These are phyloP conservation scores for Choricystis sp. DNA, from an alignment of 139 green algal genomes.

Conservation along the genomic window DNA sequence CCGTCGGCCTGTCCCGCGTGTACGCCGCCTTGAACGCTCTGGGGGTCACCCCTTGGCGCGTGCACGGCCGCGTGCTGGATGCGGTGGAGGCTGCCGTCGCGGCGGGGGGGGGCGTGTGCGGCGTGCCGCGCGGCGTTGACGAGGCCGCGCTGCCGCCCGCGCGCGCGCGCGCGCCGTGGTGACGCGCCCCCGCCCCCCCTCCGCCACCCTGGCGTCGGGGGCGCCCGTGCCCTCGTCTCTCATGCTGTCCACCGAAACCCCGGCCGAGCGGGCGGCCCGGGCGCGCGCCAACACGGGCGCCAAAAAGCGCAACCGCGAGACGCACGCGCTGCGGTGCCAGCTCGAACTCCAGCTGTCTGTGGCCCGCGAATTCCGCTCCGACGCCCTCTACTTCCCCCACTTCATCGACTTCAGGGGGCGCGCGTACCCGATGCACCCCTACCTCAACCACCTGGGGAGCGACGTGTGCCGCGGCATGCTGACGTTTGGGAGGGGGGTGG, in stretches of 20 bases:
- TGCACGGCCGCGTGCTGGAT: slow-evolving; percentile 39
- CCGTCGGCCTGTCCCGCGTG: slow-evolving; percentile 11
- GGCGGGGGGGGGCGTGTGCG: slow-evolving; percentile 15
- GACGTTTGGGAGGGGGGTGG: slow-evolving; percentile 47
- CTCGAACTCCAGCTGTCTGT: slow-evolving; percentile 33
- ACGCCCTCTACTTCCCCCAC: slow-evolving; percentile 72
- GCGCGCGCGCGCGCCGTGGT: slow-evolving; percentile 5
- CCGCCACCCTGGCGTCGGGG: slow-evolving; percentile 6
- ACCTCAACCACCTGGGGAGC: slow-evolving; percentile 86
- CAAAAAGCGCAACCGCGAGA: slow-evolving; percentile 35
- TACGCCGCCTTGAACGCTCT: slow-evolving; percentile 69
- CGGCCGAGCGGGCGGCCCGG: slow-evolving; percentile 4
- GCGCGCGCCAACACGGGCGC: slow-evolving; percentile 2
- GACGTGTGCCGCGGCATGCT: slow-evolving; percentile 77
- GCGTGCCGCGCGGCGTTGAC: slow-evolving; percentile 9
- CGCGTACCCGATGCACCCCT: slow-evolving; percentile 86
- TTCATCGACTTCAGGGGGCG: slow-evolving; percentile 88
- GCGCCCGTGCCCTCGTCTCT: neutral
- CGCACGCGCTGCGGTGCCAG: slow-evolving; percentile 42
- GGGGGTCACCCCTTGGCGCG: slow-evolving; percentile 42
- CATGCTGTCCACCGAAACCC: slow-evolving; percentile 5
- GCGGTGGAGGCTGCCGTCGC: slow-evolving; percentile 22
- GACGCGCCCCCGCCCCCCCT: neutral
- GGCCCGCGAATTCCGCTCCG: slow-evolving; percentile 23
- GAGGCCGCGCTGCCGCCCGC: slow-evolving; percentile 2